Evolutionary conservation across 2,329 filamentous ascomycete genomes (phyloP).

Genomic region (Claviceps pazoutovae): DNA sequence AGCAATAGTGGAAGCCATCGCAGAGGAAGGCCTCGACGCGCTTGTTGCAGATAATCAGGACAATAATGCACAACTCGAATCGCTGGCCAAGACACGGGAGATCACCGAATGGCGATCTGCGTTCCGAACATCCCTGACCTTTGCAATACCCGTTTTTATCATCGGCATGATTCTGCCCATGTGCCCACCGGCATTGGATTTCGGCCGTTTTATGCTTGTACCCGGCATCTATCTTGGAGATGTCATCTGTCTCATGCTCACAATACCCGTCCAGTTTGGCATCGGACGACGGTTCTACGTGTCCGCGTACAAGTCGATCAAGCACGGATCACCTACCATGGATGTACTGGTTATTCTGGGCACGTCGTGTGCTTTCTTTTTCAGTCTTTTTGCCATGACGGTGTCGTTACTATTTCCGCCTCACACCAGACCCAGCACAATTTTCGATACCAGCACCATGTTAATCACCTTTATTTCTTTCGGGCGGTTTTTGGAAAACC

Average conservation of each 20-base stretch:
- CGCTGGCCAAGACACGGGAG: constrained; percentile 88
- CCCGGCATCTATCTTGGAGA: constrained; percentile 81
- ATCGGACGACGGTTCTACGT: constrained; percentile 89
- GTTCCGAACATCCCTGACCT: constrained; percentile 62
- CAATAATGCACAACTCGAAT: constrained; percentile 92
- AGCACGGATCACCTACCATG: constrained; percentile 89
- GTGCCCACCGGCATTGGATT: constrained; percentile 61
- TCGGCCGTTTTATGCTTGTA: constrained; percentile 52
- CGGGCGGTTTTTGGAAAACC: constrained; percentile 83
- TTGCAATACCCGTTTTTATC: constrained; percentile 81
- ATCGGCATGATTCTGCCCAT: constrained; percentile 93
- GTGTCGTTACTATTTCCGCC: constrained; percentile 64
- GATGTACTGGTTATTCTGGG: constrained; percentile 90
- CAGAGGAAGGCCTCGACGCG: constrained; percentile 75
- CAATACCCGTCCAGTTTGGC: constrained; percentile 89
- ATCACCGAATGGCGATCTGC: constrained; percentile 84
- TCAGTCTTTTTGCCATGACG: constrained; percentile 76
- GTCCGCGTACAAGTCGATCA: constrained; percentile 85
- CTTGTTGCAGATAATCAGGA: constrained; percentile 83
- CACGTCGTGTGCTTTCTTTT: constrained; percentile 92
- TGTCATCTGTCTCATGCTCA: constrained; percentile 67
- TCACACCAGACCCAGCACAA: constrained; percentile 68
- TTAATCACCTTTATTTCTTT: constrained; percentile 90
- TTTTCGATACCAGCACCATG: constrained; percentile 98
- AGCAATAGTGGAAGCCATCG: constrained; percentile 66